Evolutionary conservation across 495 filamentous ascomycete genomes (phyloP).

Genomic region (Massariosphaeria phaeospora): DNA sequence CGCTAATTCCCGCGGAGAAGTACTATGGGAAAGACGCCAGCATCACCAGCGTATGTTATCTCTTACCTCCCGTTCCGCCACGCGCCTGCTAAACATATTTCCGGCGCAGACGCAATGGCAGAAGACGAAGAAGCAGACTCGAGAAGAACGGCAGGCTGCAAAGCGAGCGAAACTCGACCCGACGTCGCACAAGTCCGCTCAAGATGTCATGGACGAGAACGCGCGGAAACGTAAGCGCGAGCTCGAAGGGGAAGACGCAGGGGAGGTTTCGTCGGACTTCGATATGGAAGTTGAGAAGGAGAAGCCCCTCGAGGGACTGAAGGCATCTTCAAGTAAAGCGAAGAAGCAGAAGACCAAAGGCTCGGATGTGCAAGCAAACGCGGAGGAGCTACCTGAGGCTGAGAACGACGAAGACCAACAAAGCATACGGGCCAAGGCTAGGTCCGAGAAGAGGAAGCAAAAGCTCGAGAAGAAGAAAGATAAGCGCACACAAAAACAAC

Average conservation of each 20-base stretch:
- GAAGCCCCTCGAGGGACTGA: slow-evolving; percentile 33
- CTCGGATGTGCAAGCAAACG: slow-evolving; percentile 39
- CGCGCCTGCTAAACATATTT: slow-evolving; percentile 10
- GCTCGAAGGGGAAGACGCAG: slow-evolving; percentile 40
- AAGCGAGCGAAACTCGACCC: slow-evolving; percentile 74
- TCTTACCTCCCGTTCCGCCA: not conserved
- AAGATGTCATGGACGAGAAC: slow-evolving; percentile 58
- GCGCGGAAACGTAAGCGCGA: slow-evolving; percentile 41
- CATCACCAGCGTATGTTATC: slow-evolving; percentile 70
- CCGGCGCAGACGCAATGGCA: slow-evolving; percentile 40
- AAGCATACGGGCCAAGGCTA: slow-evolving; percentile 36
- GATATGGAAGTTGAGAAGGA: slow-evolving; percentile 30
- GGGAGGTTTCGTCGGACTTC: slow-evolving; percentile 27
- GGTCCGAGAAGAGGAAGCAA: slow-evolving; percentile 37
- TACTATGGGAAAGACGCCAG: slow-evolving; percentile 83
- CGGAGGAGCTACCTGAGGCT: slow-evolving; percentile 32
- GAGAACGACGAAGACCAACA: slow-evolving; percentile 37
- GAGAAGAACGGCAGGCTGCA: slow-evolving; percentile 38
- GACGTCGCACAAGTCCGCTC: slow-evolving; percentile 49
- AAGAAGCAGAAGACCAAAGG: slow-evolving; percentile 45
- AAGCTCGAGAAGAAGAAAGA: slow-evolving; percentile 44
- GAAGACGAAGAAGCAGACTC: slow-evolving; percentile 45
- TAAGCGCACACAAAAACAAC: slow-evolving; percentile 45
- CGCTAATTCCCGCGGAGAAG: slow-evolving; percentile 85
- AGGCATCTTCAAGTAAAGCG: slow-evolving; percentile 34